Conservation (phyloP, 352 stramenopile genomes). For the Albugo candida region DNA sequence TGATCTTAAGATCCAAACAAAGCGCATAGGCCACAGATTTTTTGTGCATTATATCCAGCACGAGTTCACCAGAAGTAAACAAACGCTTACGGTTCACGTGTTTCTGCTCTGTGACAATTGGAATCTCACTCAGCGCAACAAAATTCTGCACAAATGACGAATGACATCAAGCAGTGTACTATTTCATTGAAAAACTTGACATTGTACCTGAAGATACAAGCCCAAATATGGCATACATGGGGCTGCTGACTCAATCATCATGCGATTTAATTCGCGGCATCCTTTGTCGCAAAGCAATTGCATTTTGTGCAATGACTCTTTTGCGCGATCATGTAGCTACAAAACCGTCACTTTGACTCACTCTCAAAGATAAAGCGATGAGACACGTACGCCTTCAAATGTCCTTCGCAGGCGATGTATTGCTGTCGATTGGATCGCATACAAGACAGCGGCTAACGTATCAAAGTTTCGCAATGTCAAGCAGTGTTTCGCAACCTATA, state of each 20-base stretch:
- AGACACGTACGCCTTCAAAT: slow-evolving; percentile 39
- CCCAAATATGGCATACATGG: slow-evolving; percentile 77
- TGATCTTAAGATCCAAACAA: slow-evolving; percentile 24
- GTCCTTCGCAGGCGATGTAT: slow-evolving; percentile 57
- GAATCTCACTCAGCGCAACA: slow-evolving; percentile 61
- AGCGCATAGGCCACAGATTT: slow-evolving; percentile 51
- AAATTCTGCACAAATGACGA: slow-evolving; percentile 22
- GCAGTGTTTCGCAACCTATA: slow-evolving; percentile 45
- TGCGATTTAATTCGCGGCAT: slow-evolving; percentile 66
- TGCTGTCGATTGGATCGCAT: slow-evolving; percentile 72
- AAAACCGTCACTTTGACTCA: slow-evolving; percentile 1
- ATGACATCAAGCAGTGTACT: background rate
- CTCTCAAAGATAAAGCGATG: background rate
- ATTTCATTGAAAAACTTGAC: background rate
- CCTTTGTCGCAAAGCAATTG: slow-evolving; percentile 61
- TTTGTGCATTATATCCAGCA: slow-evolving; percentile 59
- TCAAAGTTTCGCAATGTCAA: slow-evolving; percentile 66
- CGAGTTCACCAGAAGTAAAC: slow-evolving; percentile 44
- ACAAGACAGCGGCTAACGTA: slow-evolving; percentile 65
- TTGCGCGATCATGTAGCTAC: slow-evolving; percentile 36
- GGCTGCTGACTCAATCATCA: slow-evolving; percentile 54
- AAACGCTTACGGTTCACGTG: slow-evolving; percentile 55
- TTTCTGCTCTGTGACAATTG: slow-evolving; percentile 38
- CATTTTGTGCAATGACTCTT: slow-evolving; percentile 56
- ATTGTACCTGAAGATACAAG: slow-evolving; percentile 56